Evolutionary conservation across 2,329 filamentous ascomycete species (phyloP), one percentile per base, ranked within the genome.

Genomic region (Huntiella bhutanensis): DNA sequence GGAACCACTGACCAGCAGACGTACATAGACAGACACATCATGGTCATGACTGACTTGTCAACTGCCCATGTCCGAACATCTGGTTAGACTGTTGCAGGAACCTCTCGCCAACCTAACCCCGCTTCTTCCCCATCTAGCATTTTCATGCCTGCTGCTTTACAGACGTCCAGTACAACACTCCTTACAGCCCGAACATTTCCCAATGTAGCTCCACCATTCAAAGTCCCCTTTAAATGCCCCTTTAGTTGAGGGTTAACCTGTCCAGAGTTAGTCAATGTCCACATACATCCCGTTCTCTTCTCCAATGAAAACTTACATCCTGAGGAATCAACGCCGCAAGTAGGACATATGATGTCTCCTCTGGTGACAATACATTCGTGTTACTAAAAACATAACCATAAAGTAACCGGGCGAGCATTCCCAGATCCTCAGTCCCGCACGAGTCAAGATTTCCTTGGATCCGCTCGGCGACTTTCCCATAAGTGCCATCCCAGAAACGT

Each of bases 161-260:
- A 71, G 44, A 71, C 63, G 45, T 59, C 55, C 13, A 70, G 62
- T 5, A 64, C 61, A 32, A 67, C 53, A 22, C 62, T 59, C 45
- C 67, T 60, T 16, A 71, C 66, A 3, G 68, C 68, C 51, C 58
- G 60, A 8, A 71, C 67, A 54, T 71, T 62, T 32, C 65, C 66
- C 17, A 63, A 57, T 1, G 63, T 64, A 33, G 67, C 68, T 3
- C 68, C 68, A 45, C 64, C 64, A 51, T 70, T 70, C 19, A 71
- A 51, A 1, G 67, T 65, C 3, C 68, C 68, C 52, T 60, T 63
- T 12, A 71, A 59, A 57, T 72, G 69, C 4, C 69, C 68, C 51
- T 71, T 71, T 41, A 71, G 55, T 51, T 71, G 69, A 4, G 67
- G 64, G 49, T 71, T 70, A 13, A 70, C 62, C 66, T 67, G 47